Evolutionary conservation across 305 asterid genomes (phyloP), one percentile per base, ranked within the genome.

Genomic region (Salvia sclarea): DNA sequence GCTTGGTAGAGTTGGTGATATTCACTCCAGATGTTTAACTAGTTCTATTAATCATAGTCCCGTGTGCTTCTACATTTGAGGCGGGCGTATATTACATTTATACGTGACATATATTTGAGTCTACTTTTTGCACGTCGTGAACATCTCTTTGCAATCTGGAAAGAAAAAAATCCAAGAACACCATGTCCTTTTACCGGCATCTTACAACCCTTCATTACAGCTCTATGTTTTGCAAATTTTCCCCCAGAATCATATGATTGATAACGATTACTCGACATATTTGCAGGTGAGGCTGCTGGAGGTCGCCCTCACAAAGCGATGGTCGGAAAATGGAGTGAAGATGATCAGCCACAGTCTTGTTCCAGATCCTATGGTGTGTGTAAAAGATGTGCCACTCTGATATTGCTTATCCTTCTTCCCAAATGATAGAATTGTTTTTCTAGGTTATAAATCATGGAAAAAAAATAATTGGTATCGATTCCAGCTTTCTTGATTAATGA

Each of bases 271-370:
- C 24, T 35, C 18, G 50, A 45, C 35, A 73, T 49, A 16, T 64
- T 73, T 76, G 65, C 89, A 88, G 97, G 89, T 88, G 70, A 84
- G 96, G 80, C 61, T 71, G 77, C 73, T 91, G 30, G 97, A 91
- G 76, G 83, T 79, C 56, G 88, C 87, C 59, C 78, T 88, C 16
- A 81, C 85, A 8, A 78, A 78, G 43, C 76, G 72, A 45, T 91
- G 97, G 97, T 72, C 78, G 0, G 77, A 61, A 6, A 72, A 80
- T 44, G 91, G 89, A 59, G 50, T 84, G 75, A 84, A 88, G 78
- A 78, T 85, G 66, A 68, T 49, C 62, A 75, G 64, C 63, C 96
- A 88, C 80, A 61, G 63, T 47, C 89, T 87, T 35, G 58, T 88
- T 68, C 86, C 89, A 49, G 76, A 72, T 64, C 71, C 84, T 12